Conservation (phyloP, 805 yeast genomes). For the Teunomyces panamensis region DNA sequence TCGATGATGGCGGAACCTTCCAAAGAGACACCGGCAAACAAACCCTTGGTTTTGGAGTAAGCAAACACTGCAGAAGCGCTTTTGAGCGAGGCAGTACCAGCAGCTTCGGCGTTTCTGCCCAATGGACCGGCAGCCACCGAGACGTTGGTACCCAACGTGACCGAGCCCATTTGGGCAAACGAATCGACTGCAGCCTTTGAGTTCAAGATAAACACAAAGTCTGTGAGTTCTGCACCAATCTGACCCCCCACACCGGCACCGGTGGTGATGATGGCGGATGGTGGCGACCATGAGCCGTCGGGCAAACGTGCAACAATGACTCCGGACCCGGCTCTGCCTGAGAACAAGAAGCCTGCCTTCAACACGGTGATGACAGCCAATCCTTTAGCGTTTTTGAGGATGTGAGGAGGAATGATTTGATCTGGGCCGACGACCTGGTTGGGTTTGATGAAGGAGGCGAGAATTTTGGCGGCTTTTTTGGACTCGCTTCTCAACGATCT, state of each 20-base stretch:
- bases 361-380: constrained; percentile 89
- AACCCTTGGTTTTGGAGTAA: constrained; percentile 93
- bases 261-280: constrained; percentile 91
- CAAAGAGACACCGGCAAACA: constrained; percentile 94
- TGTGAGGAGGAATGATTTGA: constrained; percentile 82
- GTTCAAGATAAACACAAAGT: constrained; percentile 90
- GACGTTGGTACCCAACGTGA: constrained; percentile 91
- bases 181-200: constrained; percentile 85
- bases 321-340: constrained; percentile 98
- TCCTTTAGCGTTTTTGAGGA: constrained; percentile 87
- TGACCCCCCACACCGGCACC: constrained; percentile 99
- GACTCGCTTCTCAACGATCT: constrained; percentile 83
- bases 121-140: constrained; percentile 97
- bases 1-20: constrained; percentile 97
- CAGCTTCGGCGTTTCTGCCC: constrained; percentile 97
- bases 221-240: constrained; percentile 94
- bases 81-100: constrained; percentile 86
- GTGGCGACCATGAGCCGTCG: constrained; percentile 97
- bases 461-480: constrained; percentile 87
- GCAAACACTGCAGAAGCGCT: constrained; percentile 88
- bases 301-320: constrained; percentile 90
- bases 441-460: constrained; percentile 89
- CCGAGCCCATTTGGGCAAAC: constrained; percentile 90
- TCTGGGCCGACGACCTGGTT: constrained; percentile 91
- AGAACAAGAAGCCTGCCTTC: constrained; percentile 93